These are phyloP conservation scores for Talaromyces stipitatus DNA, from an alignment of 495 filamentous ascomycete species.

Conservation along the genomic window DNA sequence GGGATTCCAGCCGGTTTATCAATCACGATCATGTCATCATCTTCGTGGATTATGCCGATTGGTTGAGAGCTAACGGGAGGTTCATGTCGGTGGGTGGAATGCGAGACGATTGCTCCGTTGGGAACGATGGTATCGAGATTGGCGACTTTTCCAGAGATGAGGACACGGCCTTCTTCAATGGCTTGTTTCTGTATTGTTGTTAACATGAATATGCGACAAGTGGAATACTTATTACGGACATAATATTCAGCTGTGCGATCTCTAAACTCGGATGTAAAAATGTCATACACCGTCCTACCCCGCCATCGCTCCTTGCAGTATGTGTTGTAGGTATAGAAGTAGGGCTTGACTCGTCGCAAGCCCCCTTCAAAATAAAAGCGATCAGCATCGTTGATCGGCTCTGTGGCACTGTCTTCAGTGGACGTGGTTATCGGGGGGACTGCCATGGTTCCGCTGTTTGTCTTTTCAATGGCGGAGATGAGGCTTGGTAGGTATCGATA, in stretches of 20 bases:
- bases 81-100: slow-evolving; percentile 93
- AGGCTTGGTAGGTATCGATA: background rate
- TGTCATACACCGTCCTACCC: slow-evolving; percentile 63
- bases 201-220: background rate
- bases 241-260: slow-evolving; percentile 87
- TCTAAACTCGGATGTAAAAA: slow-evolving; percentile 78
- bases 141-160: slow-evolving; percentile 61
- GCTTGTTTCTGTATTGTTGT: slow-evolving; percentile 53
- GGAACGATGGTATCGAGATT: slow-evolving; percentile 52
- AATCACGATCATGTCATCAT: slow-evolving; percentile 86
- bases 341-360: slow-evolving; percentile 75
- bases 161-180: slow-evolving; percentile 67
- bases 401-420: background rate
- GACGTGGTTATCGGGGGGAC: slow-evolving; percentile 14
- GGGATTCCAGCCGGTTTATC: slow-evolving; percentile 94
- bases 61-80: slow-evolving; percentile 78
- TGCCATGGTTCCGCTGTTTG: slow-evolving; percentile 5
- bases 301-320: slow-evolving; percentile 88
- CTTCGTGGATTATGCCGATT: slow-evolving; percentile 80
- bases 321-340: slow-evolving; percentile 91
- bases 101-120: slow-evolving; percentile 81
- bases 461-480: background rate
- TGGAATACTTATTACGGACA: slow-evolving; percentile 32
- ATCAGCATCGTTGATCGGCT: slow-evolving; percentile 52
- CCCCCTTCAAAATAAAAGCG: slow-evolving; percentile 75